Percentiles rank a stretch among this genome's conserved stretches.
These are phyloP conservation scores for Calonectria pauciramosa DNA, from an alignment of 2,329 filamentous ascomycete species.

Conservation along the genomic window DNA sequence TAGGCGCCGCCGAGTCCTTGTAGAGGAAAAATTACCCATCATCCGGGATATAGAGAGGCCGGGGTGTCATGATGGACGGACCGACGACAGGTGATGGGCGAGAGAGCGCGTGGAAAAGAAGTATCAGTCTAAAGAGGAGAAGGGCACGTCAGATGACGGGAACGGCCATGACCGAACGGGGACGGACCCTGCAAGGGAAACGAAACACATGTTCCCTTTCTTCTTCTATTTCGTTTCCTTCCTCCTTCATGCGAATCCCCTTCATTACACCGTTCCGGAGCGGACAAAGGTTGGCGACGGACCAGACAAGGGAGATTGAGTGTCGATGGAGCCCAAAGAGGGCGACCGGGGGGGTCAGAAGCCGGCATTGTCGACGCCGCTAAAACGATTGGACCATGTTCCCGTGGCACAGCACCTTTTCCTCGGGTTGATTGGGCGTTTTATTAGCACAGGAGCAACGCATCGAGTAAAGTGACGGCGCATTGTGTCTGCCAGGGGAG, in stretches of 20 bases:
- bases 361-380: neutral
- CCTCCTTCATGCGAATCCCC: neutral
- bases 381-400: constrained; percentile 5
- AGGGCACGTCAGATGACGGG: constrained; percentile 16
- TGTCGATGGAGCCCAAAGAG: neutral
- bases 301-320: neutral
- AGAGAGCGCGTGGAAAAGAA: neutral
- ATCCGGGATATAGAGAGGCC: constrained; percentile 11
- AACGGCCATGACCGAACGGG: constrained; percentile 14
- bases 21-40: constrained; percentile 28
- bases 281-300: neutral
- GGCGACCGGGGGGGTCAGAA: neutral
- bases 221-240: neutral
- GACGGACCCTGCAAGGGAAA: constrained; percentile 15
- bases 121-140: neutral
- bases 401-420: constrained; percentile 5
- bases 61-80: constrained; percentile 5
- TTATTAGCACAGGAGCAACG: constrained; percentile 19
- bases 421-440: constrained; percentile 12
- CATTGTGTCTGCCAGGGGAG: neutral
- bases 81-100: constrained; percentile 8
- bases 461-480: constrained; percentile 14
- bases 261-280: neutral
- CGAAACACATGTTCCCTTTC: constrained; percentile 13
- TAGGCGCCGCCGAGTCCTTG: constrained; percentile 40